These are phyloP conservation scores for Trichocladium uniseriatum DNA, from an alignment of 495 filamentous ascomycete species.

Conservation along the genomic window DNA sequence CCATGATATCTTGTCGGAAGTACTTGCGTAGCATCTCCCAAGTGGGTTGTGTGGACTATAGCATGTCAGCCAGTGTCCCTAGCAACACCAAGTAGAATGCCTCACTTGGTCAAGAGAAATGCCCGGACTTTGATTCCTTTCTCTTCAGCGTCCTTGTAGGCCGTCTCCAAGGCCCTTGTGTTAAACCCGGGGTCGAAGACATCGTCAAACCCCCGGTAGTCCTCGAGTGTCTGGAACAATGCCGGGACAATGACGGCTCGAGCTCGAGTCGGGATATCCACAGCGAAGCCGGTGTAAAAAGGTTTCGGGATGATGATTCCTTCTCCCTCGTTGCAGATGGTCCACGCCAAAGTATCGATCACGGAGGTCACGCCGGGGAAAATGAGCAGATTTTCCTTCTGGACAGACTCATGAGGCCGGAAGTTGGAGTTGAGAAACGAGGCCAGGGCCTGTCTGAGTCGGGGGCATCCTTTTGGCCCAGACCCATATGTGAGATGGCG, in stretches of 20 bases:
- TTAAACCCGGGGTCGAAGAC: conserved; percentile 27
- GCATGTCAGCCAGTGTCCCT: neutral
- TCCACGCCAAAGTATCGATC: conserved; percentile 23
- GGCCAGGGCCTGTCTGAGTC: conserved; percentile 20
- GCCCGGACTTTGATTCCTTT: conserved; percentile 29
- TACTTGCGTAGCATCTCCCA: conserved; percentile 21
- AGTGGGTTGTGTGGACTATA: conserved; percentile 27
- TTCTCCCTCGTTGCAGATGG: conserved; percentile 24
- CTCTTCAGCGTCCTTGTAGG: conserved; percentile 18
- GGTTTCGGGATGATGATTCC: conserved; percentile 25
- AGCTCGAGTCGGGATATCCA: conserved; percentile 17
- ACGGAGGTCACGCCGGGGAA: conserved; percentile 23
- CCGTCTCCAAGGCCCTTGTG: conserved; percentile 22
- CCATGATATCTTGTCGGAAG: neutral
- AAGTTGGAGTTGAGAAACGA: conserved; percentile 23
- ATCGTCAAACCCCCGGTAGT: conserved; percentile 28
- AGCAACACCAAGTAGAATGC: conserved; percentile 24
- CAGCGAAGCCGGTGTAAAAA: conserved; percentile 20
- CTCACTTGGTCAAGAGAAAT: conserved; percentile 7
- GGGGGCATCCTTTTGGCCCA: conserved; percentile 18
- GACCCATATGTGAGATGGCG: conserved; percentile 25
- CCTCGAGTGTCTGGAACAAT: conserved; percentile 32
- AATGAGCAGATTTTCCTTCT: conserved; percentile 18
- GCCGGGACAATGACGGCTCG: conserved; percentile 30
- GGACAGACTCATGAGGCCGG: conserved; percentile 7